Base-by-base conservation (phyloP, 768 basidiomycete genomes). In the Rhizopogon vesiculosus region DNA sequence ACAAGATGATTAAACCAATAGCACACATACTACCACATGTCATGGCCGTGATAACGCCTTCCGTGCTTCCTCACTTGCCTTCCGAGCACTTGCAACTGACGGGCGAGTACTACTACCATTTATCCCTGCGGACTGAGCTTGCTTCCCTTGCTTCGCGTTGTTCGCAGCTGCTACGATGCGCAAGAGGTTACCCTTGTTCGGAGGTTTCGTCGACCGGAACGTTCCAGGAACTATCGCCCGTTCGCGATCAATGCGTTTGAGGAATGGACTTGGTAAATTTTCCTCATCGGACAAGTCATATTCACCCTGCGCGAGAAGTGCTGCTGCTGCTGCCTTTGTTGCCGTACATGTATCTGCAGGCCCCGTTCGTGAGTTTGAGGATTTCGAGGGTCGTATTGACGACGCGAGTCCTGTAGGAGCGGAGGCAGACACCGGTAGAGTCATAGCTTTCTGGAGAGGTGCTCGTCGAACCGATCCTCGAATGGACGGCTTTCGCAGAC, bases 201-300 rank as follows among this genome's bases (percentile, higher is more conserved):
- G 70, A 45, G 82, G 67, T 61, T 78, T 81, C 13, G 54, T 59
- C 18, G 63, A 56, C 38, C 62, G 62, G 19, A 65, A 39, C 18
- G 53, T 53, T 22, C 54, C 64, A 5, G 56, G 58, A 45, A 31
- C 51, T 25, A 31, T 53, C n/a, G 45, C 25, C 48, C 62, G 62
- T 40, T 75, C 76, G 25, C 74, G 69, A 31, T 84, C 83, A 5
- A 57, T 69, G 49, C 81, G 76, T 64, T 86, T 87, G 42, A 93
- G 66, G 70, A 93, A 93, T 5, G 91, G 91, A 64, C 88, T 90
- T 0, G 91, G 91, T 0, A 93, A 76, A 66, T 91, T 92, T 67
- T 91, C 90, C 65, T 91, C 91, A 64, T 93, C 89, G 0, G 76
- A 75, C 9, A 87, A 62, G 66, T 91, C 85, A 62, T 91, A 93